Conservation (phyloP, 202 grass and related monocot species). For the Sporobolus alterniflorus region DNA sequence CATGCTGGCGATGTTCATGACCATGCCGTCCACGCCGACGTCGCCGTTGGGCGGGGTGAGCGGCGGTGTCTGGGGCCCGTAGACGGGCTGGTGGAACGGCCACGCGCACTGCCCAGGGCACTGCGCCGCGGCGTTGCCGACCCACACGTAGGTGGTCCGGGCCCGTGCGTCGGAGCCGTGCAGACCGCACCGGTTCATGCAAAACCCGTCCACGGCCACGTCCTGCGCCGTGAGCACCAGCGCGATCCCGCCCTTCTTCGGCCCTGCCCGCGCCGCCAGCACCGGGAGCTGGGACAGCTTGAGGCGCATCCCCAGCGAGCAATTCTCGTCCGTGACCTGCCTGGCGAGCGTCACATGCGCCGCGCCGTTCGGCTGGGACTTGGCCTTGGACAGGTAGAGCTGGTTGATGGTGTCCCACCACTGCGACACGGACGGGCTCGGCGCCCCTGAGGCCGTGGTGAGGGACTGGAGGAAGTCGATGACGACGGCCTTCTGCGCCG, state of each 20-base stretch:
- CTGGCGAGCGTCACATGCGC: constrained; percentile 34
- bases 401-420: constrained; percentile 66
- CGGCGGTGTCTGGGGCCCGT: constrained; percentile 59
- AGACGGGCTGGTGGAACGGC: constrained; percentile 60
- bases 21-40: constrained; percentile 66
- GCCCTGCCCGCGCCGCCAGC: constrained; percentile 30
- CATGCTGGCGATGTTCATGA: constrained; percentile 80
- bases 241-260: constrained; percentile 36
- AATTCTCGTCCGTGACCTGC: constrained; percentile 34
- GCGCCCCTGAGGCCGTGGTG: constrained; percentile 22
- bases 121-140: constrained; percentile 56
- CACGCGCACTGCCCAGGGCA: constrained; percentile 73
- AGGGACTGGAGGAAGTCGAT: constrained; percentile 75
- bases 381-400: constrained; percentile 48
- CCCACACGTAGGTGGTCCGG: constrained; percentile 44
- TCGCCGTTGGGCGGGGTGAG: constrained; percentile 65
- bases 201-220: constrained; percentile 70
- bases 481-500: constrained; percentile 70
- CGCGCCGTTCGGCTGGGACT: neutral
- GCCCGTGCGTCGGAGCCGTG: constrained; percentile 41
- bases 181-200: constrained; percentile 56
- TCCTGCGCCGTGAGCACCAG: constrained; percentile 68
- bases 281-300: constrained; percentile 42
- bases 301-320: constrained; percentile 51
- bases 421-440: constrained; percentile 59